These are phyloP conservation scores for Suaeda aralocaspica DNA, from an alignment of 148 eudicot species.

Conservation along the genomic window DNA sequence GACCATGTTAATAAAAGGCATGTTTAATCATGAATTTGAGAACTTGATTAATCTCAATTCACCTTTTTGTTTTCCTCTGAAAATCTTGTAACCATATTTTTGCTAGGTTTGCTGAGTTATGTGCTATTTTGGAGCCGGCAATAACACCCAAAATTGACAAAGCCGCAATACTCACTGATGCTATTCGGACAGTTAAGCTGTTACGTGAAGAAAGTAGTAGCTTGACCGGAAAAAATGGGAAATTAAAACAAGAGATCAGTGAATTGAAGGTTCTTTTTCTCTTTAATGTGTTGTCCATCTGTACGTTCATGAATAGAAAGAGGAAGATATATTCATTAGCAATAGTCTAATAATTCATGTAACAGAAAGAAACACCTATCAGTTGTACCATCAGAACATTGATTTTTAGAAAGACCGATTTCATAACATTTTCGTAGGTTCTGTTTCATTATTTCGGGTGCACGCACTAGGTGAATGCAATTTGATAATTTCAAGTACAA, in stretches of 20 bases:
- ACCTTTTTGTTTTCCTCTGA: background rate
- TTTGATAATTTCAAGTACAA: too few relatives aligned
- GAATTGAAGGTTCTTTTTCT: constrained; percentile 48
- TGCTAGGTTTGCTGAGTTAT: constrained; percentile 50
- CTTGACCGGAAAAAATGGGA: constrained; percentile 39
- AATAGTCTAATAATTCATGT: background rate
- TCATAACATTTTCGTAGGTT: too few relatives aligned
- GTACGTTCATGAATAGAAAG: background rate
- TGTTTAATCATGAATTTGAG: background rate
- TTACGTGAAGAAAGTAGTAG: constrained; percentile 47
- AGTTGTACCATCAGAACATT: too few relatives aligned
- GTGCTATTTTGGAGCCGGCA: constrained; percentile 53
- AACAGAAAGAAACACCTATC: too few relatives aligned
- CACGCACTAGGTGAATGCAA: too few relatives aligned
- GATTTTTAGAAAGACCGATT: too few relatives aligned
- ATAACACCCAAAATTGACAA: constrained; percentile 58
- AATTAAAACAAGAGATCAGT: constrained; percentile 45
- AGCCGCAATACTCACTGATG: constrained; percentile 49
- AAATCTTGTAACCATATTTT: background rate
- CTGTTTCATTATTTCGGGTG: too few relatives aligned
- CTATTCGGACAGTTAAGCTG: constrained; percentile 53
- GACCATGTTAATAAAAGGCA: constrained; percentile 55
- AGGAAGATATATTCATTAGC: background rate
- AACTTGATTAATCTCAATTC: background rate
- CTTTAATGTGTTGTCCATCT: background rate